These are phyloP conservation scores for Stentor coeruleus DNA, from an alignment of 73 alveolate species.

Conservation along the genomic window DNA sequence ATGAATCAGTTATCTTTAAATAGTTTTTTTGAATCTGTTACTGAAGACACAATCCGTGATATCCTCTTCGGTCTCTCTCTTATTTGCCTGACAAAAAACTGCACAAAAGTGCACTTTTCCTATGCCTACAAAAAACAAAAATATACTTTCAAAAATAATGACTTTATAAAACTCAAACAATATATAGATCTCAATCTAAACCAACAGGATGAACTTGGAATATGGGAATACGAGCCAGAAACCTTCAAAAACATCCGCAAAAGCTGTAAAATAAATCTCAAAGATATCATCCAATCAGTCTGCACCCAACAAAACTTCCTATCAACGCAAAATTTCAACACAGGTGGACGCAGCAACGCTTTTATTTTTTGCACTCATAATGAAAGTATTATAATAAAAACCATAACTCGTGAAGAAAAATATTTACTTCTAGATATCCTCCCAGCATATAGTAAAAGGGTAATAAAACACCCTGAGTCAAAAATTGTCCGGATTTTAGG, in stretches of 20 bases:
- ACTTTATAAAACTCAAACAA: not conserved
- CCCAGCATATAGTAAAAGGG: not conserved
- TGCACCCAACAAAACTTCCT: not conserved
- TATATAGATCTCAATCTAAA: too few relatives aligned
- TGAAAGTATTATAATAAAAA: not conserved
- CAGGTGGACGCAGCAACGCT: constrained; percentile 17
- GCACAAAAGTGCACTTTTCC: not conserved
- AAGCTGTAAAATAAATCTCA: not conserved
- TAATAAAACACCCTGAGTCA: not conserved
- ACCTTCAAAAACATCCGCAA: not conserved
- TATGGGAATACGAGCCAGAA: not conserved
- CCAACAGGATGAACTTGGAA: not conserved
- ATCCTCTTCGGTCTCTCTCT: not conserved
- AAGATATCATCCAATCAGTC: not conserved
- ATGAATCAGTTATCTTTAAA: not conserved
- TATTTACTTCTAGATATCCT: not conserved
- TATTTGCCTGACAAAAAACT: not conserved
- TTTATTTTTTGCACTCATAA: constrained; percentile 15
- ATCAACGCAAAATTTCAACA: not conserved
- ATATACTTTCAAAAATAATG: not conserved
- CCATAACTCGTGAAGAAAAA: constrained; percentile 1
- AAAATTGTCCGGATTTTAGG: constrained; percentile 8
- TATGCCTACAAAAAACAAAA: not conserved
- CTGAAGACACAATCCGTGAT: not conserved
- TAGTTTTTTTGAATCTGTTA: too few relatives aligned